Conservation (phyloP, 345 rosid species). For the Sisymbrium irio region DNA sequence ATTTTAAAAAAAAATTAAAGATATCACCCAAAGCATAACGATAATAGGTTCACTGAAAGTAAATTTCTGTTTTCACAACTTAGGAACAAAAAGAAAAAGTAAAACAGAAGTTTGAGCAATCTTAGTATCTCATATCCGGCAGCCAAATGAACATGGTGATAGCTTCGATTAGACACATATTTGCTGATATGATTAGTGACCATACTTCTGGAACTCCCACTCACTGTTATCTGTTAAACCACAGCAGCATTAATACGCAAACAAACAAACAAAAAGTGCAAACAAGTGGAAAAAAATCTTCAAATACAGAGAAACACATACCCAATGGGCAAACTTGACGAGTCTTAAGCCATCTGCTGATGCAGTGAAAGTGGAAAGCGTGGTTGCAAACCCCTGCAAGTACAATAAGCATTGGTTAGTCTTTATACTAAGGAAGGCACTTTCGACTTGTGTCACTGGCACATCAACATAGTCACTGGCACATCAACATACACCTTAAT, state of each 20-base stretch:
- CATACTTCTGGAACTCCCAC: conserved; percentile 98
- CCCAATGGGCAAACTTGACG: conserved; percentile 99
- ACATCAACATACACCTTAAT: no score
- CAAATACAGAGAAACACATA: no score
- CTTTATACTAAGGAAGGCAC: background rate
- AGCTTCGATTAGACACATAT: conserved; percentile 16
- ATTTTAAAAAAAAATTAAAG: background rate
- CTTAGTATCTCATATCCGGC: conserved; percentile 10
- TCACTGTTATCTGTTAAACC: no score
- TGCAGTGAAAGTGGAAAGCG: no score
- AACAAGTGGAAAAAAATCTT: no score
- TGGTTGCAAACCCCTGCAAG: no score
- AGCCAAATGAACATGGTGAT: conserved; percentile 13
- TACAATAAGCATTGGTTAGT: background rate
- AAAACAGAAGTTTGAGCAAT: background rate
- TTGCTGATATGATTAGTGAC: conserved; percentile 49
- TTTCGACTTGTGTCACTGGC: no score
- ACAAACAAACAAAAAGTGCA: conserved; percentile 8
- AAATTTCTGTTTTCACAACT: conserved; percentile 13
- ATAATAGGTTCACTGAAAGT: background rate
- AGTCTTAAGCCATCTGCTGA: no score
- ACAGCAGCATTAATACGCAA: background rate
- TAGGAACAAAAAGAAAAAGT: background rate
- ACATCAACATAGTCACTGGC: no score
- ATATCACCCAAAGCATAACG: background rate